phyloP scores from a whole-genome alignment of 768 basidiomycete genomes.

The Fomitopsis pulvina region DNA sequence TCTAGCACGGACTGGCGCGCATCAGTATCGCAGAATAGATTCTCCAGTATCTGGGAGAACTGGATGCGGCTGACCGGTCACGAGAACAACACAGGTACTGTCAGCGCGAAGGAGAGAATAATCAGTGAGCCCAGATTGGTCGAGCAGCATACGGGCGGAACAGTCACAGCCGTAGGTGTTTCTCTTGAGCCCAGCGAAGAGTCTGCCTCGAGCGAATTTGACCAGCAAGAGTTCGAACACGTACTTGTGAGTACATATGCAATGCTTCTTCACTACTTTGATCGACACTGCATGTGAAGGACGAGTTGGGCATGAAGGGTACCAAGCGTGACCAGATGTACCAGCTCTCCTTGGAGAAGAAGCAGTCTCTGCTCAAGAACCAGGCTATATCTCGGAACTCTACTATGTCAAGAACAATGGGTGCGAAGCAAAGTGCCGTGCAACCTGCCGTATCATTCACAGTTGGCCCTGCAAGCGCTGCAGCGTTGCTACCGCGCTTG shows the following conservation, averaged over 20 bases:
- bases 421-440: constrained; percentile 18
- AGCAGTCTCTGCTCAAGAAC: constrained; percentile 60
- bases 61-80: constrained; percentile 46
- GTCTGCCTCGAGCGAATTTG: constrained; percentile 22
- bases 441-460: constrained; percentile 34
- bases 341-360: constrained; percentile 52
- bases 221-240: constrained; percentile 44
- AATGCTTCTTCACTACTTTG: too few relatives aligned
- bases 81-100: constrained; percentile 31
- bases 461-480: constrained; percentile 54
- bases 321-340: constrained; percentile 58
- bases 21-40: constrained; percentile 48
- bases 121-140: constrained; percentile 69
- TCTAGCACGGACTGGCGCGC: constrained; percentile 38
- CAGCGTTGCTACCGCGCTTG: constrained; percentile 54
- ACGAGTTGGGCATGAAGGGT: constrained; percentile 69
- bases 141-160: constrained; percentile 36
- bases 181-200: constrained; percentile 2
- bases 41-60: constrained; percentile 61
- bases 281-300: too few relatives aligned
- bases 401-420: constrained; percentile 25
- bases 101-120: constrained; percentile 38
- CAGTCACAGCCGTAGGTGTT: constrained; percentile 5
- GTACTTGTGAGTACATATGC: constrained; percentile 52
- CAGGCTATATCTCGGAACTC: constrained; percentile 35